Evolutionary conservation across 352 stramenopile genomes (phyloP).

Genomic region (Thraustochytrium striatum): DNA sequence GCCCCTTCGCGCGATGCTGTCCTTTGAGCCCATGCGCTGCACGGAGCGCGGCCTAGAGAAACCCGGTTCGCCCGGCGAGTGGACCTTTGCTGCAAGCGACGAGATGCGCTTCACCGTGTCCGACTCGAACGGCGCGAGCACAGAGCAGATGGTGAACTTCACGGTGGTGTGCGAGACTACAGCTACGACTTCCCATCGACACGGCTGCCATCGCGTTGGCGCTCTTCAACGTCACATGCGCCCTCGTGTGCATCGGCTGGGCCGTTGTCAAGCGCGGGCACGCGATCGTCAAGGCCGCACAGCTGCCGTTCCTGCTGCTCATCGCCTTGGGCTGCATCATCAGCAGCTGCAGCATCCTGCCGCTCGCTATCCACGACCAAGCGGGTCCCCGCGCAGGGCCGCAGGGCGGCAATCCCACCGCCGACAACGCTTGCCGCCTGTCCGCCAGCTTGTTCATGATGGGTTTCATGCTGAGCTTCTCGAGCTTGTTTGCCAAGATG

Average conservation of each 20-base stretch:
- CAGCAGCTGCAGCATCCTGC: constrained; percentile 4
- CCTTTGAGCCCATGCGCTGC: too few relatives aligned
- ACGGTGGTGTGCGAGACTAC: too few relatives aligned
- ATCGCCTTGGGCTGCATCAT: constrained; percentile 7
- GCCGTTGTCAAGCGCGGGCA: not conserved
- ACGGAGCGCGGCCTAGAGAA: too few relatives aligned
- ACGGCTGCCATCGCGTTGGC: not conserved
- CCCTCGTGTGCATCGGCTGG: constrained; percentile 1
- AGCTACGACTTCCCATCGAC: too few relatives aligned
- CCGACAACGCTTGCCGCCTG: not conserved
- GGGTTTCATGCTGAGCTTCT: not conserved
- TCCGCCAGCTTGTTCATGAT: too few relatives aligned
- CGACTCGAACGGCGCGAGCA: too few relatives aligned
- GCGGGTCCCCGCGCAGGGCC: not conserved
- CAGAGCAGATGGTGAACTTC: too few relatives aligned
- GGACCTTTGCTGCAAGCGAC: too few relatives aligned
- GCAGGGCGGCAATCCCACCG: too few relatives aligned
- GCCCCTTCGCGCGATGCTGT: too few relatives aligned
- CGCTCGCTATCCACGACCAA: not conserved
- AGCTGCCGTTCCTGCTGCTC: constrained; percentile 10
- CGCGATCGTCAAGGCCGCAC: not conserved
- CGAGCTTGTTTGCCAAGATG: not conserved
- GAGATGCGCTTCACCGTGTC: too few relatives aligned
- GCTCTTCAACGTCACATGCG: constrained; percentile 9
- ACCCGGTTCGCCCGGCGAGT: too few relatives aligned